phyloP scores from a whole-genome alignment of 345 rosid genomes.

The Salix suchowensis region DNA sequence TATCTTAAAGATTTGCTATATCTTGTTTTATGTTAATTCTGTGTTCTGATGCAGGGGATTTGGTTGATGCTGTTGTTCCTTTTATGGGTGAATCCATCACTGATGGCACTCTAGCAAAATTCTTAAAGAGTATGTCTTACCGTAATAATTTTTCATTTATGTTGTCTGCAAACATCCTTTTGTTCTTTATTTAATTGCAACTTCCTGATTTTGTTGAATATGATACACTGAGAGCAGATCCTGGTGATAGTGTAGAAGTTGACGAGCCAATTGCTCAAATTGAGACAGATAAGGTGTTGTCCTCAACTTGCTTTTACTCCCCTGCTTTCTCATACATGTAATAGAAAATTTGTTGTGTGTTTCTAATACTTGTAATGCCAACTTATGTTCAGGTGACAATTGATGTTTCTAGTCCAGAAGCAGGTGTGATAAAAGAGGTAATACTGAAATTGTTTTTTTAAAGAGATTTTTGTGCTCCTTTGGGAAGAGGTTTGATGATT shows the following conservation, averaged over 20 bases:
- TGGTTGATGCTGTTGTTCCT: conserved; percentile 76
- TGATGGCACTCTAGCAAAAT: conserved; percentile 70
- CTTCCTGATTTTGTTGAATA: conserved; percentile 5
- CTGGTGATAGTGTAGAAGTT: conserved; percentile 84
- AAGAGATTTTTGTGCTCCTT: not conserved
- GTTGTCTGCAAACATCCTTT: not conserved
- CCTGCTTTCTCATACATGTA: not conserved
- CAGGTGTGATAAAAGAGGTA: conserved; percentile 80
- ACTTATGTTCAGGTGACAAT: conserved; percentile 57
- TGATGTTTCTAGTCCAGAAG: conserved; percentile 78
- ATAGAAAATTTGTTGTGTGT: not conserved
- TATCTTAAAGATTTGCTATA: not conserved
- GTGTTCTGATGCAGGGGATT: conserved; percentile 38
- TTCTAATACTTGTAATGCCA: not conserved
- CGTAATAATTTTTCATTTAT: not conserved
- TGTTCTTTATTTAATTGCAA: not conserved
- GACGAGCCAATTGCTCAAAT: conserved; percentile 95
- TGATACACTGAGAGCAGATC: conserved; percentile 45
- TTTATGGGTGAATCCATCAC: conserved; percentile 86
- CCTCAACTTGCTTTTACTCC: not conserved
- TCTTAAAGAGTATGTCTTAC: conserved; percentile 61
- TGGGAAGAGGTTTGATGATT: not conserved
- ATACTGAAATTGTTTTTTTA: not conserved
- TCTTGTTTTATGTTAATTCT: not conserved
- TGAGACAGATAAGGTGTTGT: conserved; percentile 85